phyloP scores from a whole-genome alignment of 2,329 filamentous ascomycete genomes.

The Fusarium ramigenum region DNA sequence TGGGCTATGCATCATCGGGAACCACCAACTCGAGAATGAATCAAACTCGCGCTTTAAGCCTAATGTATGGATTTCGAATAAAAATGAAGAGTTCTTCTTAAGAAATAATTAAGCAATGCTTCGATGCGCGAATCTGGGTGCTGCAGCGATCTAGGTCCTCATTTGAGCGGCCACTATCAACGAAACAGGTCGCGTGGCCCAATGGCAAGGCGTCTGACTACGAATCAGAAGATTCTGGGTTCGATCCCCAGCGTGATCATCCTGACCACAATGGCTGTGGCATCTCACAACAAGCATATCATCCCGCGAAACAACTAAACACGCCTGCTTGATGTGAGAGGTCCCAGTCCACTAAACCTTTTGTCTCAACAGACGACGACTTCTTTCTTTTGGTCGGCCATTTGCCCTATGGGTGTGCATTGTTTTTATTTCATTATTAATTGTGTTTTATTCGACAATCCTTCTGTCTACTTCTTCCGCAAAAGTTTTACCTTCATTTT shows the following conservation, averaged over 20 bases:
- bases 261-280: accelerated
- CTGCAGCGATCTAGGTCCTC: not conserved
- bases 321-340: not conserved
- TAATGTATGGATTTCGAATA: accelerated
- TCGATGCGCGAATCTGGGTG: accelerated
- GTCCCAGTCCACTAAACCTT: accelerated
- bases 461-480: not conserved
- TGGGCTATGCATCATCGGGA: too few relatives aligned
- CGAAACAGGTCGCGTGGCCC: conserved; percentile 21
- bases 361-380: too few relatives aligned
- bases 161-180: not conserved
- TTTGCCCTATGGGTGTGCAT: not conserved
- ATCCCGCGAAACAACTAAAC: too few relatives aligned
- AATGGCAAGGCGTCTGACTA: conserved; percentile 36
- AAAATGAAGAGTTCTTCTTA: too few relatives aligned
- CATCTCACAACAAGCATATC: not conserved
- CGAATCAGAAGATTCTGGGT: conserved; percentile 36
- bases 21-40: accelerated
- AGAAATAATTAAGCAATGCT: too few relatives aligned
- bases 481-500: conserved; percentile 20
- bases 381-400: too few relatives aligned
- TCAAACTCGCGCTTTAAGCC: accelerated
- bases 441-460: too few relatives aligned
- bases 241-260: conserved; percentile 34
- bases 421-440: too few relatives aligned